Base-by-base conservation (phyloP, 805 yeast genomes). In the Yarrowia sp. region DNA sequence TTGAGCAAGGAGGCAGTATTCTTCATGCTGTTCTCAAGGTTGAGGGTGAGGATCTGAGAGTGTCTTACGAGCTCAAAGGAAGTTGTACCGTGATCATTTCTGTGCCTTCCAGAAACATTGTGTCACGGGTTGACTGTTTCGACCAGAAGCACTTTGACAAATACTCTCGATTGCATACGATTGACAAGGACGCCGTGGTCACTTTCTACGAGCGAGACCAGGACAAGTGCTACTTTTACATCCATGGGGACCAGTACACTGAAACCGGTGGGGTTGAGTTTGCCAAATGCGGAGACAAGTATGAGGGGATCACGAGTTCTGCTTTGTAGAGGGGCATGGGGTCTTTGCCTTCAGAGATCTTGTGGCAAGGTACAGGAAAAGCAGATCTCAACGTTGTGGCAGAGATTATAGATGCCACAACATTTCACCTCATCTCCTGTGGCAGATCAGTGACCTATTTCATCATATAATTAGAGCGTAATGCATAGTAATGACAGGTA, bases 181-280 rank as follows among this genome's bases (percentile, higher is more conserved):
- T 56, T 11, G 48, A 56, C 22, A 42, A 42, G 19, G 48, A 56
- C 11, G 41, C 63, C 1, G 63, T 56, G 43, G 40, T 56, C 5
- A 56, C 63, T 5, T 56, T 40, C n/a, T 56, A 56, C 19, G 63
- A 56, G 22, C 36, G 48, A 4, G 63, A 56, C 22, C 41, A 42
- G 16, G 48, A 41, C 22, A 56, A 56, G 63, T 14, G 32, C 26
- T 42, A 56, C 38, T 56, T 56, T 22, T 41, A 56, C 22, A 26
- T 56, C 46, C 63, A 56, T 35, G 63, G 63, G 4, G 48, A 56
- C 5, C 38, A 56, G 48, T 56, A 56, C 15, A 41, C 63, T 36
- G 42, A 56, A 10, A 56, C 63, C n/a, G 16, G 48, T 8, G 63
- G 63, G 48, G 63, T 56, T n/a, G 63, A 56, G 36, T 56, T 56